These are phyloP conservation scores for Scenedesmus sp. DNA, from an alignment of 163 green algal species.

Conservation along the genomic window DNA sequence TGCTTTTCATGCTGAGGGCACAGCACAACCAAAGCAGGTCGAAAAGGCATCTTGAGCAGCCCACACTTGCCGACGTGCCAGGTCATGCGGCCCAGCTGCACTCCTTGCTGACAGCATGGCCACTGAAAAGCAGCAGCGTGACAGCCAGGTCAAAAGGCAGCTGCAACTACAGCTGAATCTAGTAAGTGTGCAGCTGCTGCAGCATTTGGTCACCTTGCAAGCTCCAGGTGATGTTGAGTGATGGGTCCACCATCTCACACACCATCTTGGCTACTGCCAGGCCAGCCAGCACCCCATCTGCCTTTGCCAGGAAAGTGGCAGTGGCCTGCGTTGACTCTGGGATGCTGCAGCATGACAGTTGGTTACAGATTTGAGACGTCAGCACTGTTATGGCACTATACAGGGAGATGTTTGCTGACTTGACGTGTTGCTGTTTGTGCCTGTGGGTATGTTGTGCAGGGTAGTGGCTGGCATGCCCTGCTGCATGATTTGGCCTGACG, in stretches of 20 bases:
- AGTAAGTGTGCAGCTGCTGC: not conserved
- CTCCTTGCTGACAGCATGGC: too few relatives aligned
- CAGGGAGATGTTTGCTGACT: too few relatives aligned
- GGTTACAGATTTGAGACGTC: not conserved
- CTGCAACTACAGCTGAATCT: not conserved
- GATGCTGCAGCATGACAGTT: constrained; percentile 76
- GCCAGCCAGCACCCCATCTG: constrained; percentile 90
- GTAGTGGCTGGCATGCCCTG: not conserved
- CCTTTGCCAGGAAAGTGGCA: constrained; percentile 95
- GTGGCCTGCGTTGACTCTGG: constrained; percentile 73
- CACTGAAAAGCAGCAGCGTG: not conserved
- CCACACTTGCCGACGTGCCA: too few relatives aligned
- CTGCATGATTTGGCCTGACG: not conserved
- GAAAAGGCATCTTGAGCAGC: too few relatives aligned
- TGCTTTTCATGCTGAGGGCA: too few relatives aligned
- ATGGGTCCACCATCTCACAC: constrained; percentile 81
- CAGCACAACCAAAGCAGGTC: too few relatives aligned
- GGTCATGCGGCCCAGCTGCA: too few relatives aligned
- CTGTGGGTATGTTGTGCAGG: too few relatives aligned
- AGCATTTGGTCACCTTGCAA: constrained; percentile 54
- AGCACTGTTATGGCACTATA: too few relatives aligned
- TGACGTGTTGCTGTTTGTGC: too few relatives aligned
- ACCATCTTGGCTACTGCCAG: constrained; percentile 87
- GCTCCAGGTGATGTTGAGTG: constrained; percentile 58
- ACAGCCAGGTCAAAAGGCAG: too few relatives aligned